Conservation (phyloP, 1,139 yeast species). For the Taphrina betulina region DNA sequence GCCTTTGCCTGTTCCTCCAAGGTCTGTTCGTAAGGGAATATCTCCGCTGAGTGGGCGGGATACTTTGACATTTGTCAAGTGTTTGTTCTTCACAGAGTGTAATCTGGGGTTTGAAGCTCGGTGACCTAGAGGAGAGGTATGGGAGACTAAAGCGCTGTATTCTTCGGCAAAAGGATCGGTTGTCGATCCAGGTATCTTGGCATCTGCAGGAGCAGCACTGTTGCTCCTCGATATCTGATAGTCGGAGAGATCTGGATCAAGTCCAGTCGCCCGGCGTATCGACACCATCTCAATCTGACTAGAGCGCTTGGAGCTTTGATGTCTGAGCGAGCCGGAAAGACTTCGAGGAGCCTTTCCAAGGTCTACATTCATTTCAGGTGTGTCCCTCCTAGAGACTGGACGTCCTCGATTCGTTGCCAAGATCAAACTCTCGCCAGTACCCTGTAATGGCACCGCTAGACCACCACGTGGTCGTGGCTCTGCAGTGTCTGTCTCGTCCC, state of each 20-base stretch:
- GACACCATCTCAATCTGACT: conserved; percentile 6
- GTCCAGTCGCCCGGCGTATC: neutral
- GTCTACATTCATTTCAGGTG: neutral
- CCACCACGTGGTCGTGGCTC: conserved; percentile 29
- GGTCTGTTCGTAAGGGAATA: neutral
- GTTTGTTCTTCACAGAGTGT: conserved; percentile 7
- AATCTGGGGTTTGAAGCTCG: neutral
- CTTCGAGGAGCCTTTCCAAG: neutral
- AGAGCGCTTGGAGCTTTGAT: neutral
- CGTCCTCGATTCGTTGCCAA: conserved; percentile 30
- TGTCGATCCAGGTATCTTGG: neutral
- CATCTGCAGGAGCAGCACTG: conserved; percentile 15
- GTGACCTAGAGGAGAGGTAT: neutral
- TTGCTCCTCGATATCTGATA: conserved; percentile 9
- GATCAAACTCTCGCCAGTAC: conserved; percentile 25
- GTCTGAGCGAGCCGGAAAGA: neutral
- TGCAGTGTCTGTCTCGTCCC: conserved; percentile 30
- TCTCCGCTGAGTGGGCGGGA: conserved; percentile 9
- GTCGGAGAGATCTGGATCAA: neutral
- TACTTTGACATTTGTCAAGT: conserved; percentile 1
- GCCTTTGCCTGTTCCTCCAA: neutral
- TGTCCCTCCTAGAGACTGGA: neutral
- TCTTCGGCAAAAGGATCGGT: conserved; percentile 11
- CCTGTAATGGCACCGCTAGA: conserved; percentile 26
- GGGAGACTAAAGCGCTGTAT: neutral